A percentile compares a stretch with the other conserved stretches of the same genome.
Conservation (phyloP, 257 asterid genomes). For the Leptodermis oblonga region DNA sequence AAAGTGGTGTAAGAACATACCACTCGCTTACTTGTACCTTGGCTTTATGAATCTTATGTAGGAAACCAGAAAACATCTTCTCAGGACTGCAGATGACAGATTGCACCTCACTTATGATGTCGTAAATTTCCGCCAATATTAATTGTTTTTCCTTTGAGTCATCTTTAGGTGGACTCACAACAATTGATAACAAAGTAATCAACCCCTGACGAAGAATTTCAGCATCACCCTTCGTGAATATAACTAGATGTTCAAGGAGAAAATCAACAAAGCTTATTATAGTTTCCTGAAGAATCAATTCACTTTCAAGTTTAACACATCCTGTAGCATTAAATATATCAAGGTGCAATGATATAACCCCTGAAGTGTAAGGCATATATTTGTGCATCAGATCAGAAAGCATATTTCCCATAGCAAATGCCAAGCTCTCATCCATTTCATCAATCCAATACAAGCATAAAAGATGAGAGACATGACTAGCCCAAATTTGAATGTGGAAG, state of each 20-base stretch:
- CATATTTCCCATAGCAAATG: not conserved
- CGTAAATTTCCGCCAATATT: not conserved
- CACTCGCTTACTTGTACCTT: not conserved
- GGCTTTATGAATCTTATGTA: not conserved
- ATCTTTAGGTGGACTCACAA: not conserved
- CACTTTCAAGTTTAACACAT: not conserved
- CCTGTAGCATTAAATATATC: not conserved
- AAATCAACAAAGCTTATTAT: slow-evolving; percentile 1
- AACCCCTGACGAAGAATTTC: not conserved
- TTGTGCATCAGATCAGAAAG: not conserved
- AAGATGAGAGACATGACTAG: not conserved
- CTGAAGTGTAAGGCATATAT: not conserved
- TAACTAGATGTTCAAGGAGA: not conserved
- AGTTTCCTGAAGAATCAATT: not conserved
- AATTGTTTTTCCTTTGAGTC: not conserved
- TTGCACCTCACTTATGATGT: not conserved
- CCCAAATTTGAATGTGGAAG: too few species aligned
- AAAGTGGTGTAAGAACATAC: slow-evolving; percentile 1
- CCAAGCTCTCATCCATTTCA: not conserved
- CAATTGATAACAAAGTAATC: not conserved
- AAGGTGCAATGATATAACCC: not conserved
- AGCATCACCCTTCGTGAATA: too few species aligned
- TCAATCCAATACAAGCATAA: not conserved
- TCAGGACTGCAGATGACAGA: not conserved
- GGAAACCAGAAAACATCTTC: not conserved